Conservation (phyloP, 106 monocot species). For the Dioscorea dumetorum region DNA sequence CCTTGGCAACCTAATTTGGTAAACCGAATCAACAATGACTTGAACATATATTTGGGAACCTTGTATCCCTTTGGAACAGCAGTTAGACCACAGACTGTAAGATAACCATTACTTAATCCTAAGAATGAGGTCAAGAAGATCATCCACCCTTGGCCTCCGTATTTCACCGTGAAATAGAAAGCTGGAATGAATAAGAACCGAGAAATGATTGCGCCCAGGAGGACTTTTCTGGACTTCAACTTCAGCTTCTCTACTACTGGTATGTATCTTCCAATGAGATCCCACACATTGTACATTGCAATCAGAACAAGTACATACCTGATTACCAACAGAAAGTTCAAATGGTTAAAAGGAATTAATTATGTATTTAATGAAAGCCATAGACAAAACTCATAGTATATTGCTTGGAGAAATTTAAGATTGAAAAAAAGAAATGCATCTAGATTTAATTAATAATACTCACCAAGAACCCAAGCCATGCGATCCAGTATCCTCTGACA, state of each 20-base stretch:
- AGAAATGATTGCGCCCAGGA: conserved; percentile 31
- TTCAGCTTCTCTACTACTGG: conserved; percentile 41
- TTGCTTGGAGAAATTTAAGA: too few relatives aligned
- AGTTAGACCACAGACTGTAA: conserved; percentile 61
- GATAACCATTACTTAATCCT: conserved; percentile 69
- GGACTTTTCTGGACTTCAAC: conserved; percentile 49
- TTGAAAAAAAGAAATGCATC: too few relatives aligned
- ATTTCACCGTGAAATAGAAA: conserved; percentile 83
- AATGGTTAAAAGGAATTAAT: too few relatives aligned
- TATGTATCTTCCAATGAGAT: conserved; percentile 71
- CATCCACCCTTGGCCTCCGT: conserved; percentile 74
- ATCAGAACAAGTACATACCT: conserved; percentile 89
- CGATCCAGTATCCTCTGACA: conserved; percentile 80
- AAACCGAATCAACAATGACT: neutral
- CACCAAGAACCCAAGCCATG: conserved; percentile 84
- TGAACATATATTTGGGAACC: conserved; percentile 13
- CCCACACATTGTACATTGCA: conserved; percentile 72
- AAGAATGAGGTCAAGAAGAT: conserved; percentile 73
- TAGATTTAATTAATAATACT: neutral
- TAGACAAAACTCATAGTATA: too few relatives aligned
- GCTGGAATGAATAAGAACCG: conserved; percentile 76
- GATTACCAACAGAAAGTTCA: neutral
- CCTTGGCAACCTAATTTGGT: neutral
- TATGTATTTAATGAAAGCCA: too few relatives aligned
- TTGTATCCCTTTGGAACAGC: conserved; percentile 80